These are phyloP conservation scores for Gracilaria gracilis DNA, from an alignment of 23 red algal genomes.

Conservation along the genomic window DNA sequence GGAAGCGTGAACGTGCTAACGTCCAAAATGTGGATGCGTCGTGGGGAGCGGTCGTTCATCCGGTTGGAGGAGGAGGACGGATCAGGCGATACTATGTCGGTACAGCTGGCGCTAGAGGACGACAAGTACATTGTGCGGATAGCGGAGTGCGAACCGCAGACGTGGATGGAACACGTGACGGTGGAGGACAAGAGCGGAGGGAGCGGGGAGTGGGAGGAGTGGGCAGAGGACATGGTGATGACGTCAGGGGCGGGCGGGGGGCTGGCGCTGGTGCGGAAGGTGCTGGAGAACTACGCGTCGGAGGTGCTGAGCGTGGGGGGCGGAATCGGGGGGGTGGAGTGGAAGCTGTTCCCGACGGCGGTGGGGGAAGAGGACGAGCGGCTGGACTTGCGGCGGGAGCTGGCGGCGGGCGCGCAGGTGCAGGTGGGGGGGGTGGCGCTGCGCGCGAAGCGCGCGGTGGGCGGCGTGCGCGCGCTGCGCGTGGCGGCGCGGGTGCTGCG, in stretches of 20 bases:
- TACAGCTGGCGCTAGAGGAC: constrained; percentile 55
- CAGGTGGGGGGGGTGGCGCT: background rate
- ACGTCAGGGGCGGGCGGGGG: background rate
- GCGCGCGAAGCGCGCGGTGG: background rate
- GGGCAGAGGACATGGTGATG: background rate
- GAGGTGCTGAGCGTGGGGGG: background rate
- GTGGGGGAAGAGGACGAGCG: background rate
- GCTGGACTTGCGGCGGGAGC: background rate
- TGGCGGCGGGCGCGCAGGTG: constrained; percentile 1
- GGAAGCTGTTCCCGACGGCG: background rate
- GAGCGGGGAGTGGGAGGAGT: constrained; percentile 15
- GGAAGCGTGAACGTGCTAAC: constrained; percentile 56
- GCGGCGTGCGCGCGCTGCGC: background rate
- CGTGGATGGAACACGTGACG: constrained; percentile 52
- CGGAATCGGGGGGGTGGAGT: background rate
- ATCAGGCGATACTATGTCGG: background rate
- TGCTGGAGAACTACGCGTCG: background rate
- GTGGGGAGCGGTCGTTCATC: constrained; percentile 40
- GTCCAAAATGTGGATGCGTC: constrained; percentile 41
- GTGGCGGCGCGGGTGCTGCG: background rate
- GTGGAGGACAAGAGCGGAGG: constrained; percentile 45
- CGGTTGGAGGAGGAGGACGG: background rate
- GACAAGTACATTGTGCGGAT: constrained; percentile 45
- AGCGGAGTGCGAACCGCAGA: constrained; percentile 9
- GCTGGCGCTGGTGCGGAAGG: background rate